Evolutionary conservation across 768 basidiomycete species (phyloP).

Genomic region (Austroboletus eburneus): DNA sequence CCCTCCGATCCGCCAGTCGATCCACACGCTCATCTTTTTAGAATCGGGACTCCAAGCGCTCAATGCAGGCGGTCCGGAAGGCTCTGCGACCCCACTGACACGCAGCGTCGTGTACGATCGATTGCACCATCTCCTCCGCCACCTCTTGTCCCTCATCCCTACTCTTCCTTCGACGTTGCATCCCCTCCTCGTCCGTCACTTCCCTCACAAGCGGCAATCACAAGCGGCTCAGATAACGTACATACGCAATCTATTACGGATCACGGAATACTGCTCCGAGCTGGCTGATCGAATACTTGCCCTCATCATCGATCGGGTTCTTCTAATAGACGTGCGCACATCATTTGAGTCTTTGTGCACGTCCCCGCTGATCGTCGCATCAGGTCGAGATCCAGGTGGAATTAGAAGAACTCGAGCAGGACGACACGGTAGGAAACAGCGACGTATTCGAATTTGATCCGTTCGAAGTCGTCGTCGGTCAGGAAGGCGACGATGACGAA

Average conservation of each 20-base stretch:
- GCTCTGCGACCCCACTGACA: conserved; percentile 68
- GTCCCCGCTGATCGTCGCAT: background rate
- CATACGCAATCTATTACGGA: conserved; percentile 80
- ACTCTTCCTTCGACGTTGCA: conserved; percentile 85
- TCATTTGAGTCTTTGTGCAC: background rate
- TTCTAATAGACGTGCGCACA: conserved; percentile 85
- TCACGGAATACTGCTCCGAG: conserved; percentile 87
- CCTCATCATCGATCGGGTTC: conserved; percentile 87
- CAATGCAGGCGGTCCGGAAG: conserved; percentile 53
- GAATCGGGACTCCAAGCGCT: conserved; percentile 71
- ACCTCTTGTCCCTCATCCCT: conserved; percentile 86
- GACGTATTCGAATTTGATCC: conserved; percentile 76
- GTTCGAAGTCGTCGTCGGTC: conserved; percentile 79
- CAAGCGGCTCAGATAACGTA: conserved; percentile 80
- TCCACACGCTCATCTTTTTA: conserved; percentile 22
- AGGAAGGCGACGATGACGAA: conserved; percentile 61
- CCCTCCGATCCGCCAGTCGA: conserved; percentile 1
- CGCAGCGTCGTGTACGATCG: conserved; percentile 82
- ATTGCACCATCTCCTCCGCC: conserved; percentile 78
- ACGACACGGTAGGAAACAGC: conserved; percentile 47
- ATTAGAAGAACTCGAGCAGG: conserved; percentile 83
- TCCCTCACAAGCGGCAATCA: conserved; percentile 91
- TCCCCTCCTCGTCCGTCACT: conserved; percentile 77
- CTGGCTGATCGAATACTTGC: conserved; percentile 79
- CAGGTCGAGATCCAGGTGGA: conserved; percentile 98